Evolutionary conservation across 371 early-diverging fungal species (phyloP).

Genomic region (Mucor irregularis): DNA sequence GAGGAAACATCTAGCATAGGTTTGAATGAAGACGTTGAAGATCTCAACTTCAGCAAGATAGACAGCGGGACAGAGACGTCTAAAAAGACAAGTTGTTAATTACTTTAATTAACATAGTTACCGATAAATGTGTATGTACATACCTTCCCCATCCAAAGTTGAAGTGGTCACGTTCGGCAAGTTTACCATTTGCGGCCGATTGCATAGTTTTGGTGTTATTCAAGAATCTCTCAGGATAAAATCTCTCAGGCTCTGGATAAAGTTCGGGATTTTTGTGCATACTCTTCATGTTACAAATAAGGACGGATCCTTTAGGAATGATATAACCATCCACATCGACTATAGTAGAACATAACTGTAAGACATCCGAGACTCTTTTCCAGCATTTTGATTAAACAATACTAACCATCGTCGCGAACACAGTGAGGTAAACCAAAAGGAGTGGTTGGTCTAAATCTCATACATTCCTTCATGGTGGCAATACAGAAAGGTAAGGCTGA

Average conservation of each 20-base stretch:
- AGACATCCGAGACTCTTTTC: not conserved
- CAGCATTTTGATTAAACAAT: not conserved
- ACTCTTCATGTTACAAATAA: constrained; percentile 7
- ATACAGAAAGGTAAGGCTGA: constrained; percentile 3
- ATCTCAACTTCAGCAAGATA: constrained; percentile 16
- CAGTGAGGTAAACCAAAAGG: constrained; percentile 16
- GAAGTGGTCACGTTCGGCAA: constrained; percentile 17
- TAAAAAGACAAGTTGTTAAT: not conserved
- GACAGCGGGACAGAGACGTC: constrained; percentile 18
- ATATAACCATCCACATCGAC: constrained; percentile 16
- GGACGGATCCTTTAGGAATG: constrained; percentile 13
- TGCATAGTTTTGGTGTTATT: constrained; percentile 8
- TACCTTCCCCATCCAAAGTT: constrained; percentile 26
- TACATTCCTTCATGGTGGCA: constrained; percentile 16
- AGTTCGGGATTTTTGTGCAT: constrained; percentile 5
- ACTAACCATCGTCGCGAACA: constrained; percentile 12
- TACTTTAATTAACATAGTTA: not conserved
- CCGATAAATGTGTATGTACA: not conserved
- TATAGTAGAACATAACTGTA: not conserved
- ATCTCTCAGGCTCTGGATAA: constrained; percentile 7
- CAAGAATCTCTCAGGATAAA: constrained; percentile 13
- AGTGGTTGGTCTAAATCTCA: constrained; percentile 10
- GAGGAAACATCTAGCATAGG: constrained; percentile 6
- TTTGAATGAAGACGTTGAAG: not conserved
- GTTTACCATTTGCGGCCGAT: constrained; percentile 6